These are phyloP conservation scores for Trypethelium eluteriae DNA, from an alignment of 495 filamentous ascomycete species.

Conservation along the genomic window DNA sequence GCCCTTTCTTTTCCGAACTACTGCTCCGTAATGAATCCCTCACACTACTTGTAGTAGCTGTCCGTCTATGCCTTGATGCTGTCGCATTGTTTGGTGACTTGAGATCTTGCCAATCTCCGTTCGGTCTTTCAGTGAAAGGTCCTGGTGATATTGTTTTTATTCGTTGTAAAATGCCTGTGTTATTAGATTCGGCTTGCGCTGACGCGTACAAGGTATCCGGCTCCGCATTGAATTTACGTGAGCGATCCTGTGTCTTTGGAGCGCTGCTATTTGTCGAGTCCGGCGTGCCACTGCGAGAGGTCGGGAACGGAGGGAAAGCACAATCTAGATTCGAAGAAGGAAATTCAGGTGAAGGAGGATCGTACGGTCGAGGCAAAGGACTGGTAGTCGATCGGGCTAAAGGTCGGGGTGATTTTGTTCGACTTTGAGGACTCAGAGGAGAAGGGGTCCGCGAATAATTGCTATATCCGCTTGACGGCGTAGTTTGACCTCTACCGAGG, in stretches of 20 bases:
- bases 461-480: constrained; percentile 52
- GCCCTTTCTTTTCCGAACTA: constrained; percentile 16
- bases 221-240: not conserved
- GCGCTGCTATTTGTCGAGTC: constrained; percentile 34
- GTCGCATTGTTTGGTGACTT: constrained; percentile 31
- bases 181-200: not conserved
- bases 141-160: constrained; percentile 8
- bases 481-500: constrained; percentile 43
- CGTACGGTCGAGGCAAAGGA: constrained; percentile 34
- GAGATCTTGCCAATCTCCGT: constrained; percentile 12
- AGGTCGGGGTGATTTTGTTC: constrained; percentile 39
- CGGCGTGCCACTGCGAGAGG: constrained; percentile 40
- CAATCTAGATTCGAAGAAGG: constrained; percentile 47
- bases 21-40: constrained; percentile 26
- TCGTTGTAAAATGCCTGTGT: not conserved
- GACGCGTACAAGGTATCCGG: constrained; percentile 4
- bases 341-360: constrained; percentile 37
- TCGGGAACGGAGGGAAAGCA: constrained; percentile 56
- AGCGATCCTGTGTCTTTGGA: not conserved
- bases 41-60: constrained; percentile 20
- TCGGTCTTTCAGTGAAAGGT: constrained; percentile 1
- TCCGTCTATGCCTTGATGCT: constrained; percentile 35
- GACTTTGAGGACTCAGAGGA: constrained; percentile 32
- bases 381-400: constrained; percentile 41
- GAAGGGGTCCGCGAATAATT: constrained; percentile 49